Conservation (phyloP, 306 rosid species). For the Oemleria cerasiformis region DNA sequence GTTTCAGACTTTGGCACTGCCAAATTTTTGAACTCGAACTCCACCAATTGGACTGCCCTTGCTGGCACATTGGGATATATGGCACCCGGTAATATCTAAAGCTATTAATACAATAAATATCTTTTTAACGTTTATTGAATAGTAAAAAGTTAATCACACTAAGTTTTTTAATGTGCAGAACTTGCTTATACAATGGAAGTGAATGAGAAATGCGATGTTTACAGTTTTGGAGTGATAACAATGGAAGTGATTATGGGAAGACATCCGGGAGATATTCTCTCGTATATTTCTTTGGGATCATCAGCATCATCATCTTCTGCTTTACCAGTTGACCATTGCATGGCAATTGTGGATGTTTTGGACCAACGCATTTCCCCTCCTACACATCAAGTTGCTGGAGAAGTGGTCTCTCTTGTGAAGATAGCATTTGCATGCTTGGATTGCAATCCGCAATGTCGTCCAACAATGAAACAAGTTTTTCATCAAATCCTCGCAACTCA, state of each 20-base stretch:
- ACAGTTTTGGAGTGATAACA: constrained; percentile 23
- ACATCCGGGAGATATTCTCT: constrained; percentile 1
- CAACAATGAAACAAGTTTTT: constrained; percentile 14
- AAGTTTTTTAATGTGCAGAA: background rate
- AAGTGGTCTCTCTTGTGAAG: background rate
- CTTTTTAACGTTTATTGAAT: no score
- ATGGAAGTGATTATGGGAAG: constrained; percentile 21
- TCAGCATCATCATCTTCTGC: background rate
- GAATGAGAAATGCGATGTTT: constrained; percentile 12
- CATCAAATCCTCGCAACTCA: constrained; percentile 8
- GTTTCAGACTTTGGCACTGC: no score
- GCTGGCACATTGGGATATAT: constrained; percentile 25
- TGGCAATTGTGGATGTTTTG: background rate
- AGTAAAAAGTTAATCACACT: no score
- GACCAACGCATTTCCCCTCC: constrained; percentile 8
- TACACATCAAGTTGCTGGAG: background rate
- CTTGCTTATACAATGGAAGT: constrained; percentile 19
- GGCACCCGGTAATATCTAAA: constrained; percentile 9
- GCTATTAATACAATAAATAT: background rate
- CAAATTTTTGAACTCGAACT: background rate
- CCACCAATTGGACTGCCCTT: constrained; percentile 14
- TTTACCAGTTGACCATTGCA: background rate
- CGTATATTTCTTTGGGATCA: background rate
- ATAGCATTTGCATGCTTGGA: background rate
- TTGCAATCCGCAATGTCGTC: background rate